Percentiles rank a stretch among this genome's conserved stretches.
phyloP scores from a whole-genome alignment of 331 rosid species.

The Stylosanthes scabra region DNA sequence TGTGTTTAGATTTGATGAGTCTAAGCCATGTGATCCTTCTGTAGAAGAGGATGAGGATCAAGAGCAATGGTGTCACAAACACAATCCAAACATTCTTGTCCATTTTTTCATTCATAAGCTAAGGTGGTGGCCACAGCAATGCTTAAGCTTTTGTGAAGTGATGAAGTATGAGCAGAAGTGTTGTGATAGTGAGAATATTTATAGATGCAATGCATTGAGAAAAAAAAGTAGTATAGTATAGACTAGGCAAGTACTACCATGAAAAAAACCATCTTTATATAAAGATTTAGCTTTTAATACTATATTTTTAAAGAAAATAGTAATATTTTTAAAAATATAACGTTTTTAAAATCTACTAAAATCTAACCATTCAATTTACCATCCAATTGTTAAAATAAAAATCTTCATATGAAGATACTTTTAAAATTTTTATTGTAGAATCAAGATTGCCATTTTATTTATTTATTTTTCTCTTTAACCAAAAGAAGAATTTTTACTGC shows the following conservation, averaged over 20 bases:
- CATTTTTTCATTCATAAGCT: constrained; percentile 57
- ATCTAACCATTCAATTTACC: too few species aligned
- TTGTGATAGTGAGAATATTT: constrained; percentile 2
- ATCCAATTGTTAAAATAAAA: too few species aligned
- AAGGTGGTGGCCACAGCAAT: too few species aligned
- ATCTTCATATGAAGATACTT: too few species aligned
- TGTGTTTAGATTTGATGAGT: constrained; percentile 58
- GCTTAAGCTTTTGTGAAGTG: too few species aligned
- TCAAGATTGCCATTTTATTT: background rate
- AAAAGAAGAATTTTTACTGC: constrained; percentile 6
- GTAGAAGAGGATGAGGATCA: constrained; percentile 47
- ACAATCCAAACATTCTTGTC: constrained; percentile 66
- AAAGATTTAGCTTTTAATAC: too few species aligned
- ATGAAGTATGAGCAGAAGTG: constrained; percentile 16
- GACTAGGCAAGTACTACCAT: too few species aligned
- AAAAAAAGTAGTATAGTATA: background rate
- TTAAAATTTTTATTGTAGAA: too few species aligned
- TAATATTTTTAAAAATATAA: too few species aligned
- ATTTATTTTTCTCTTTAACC: background rate
- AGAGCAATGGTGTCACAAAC: constrained; percentile 52
- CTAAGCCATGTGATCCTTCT: constrained; percentile 41
- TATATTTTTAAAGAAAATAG: too few species aligned
- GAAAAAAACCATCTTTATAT: too few species aligned
- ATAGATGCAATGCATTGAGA: constrained; percentile 20
- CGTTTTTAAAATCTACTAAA: too few species aligned